Evolutionary conservation across 1,284 basidiomycete genomes (phyloP), one percentile per base, ranked within the genome.

Genomic region (Athelia sp.): DNA sequence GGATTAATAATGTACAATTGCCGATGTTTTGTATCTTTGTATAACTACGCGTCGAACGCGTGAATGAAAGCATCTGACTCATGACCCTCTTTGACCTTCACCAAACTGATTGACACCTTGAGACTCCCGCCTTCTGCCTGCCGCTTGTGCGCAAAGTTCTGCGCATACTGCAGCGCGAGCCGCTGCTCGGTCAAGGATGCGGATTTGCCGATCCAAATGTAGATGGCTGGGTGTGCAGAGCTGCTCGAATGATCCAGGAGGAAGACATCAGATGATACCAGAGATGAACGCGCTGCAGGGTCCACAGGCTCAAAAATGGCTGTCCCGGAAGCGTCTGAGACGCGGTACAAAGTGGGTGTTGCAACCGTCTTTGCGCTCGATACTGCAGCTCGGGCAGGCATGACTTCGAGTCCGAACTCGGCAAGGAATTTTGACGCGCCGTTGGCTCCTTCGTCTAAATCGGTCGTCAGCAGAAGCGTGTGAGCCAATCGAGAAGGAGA

Each of bases 201-300:
- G 9, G 67, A 58, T 10, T 63, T 68, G 4, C 82, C 81, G 21
- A 84, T 66, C 82, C 82, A 84, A 14, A 79, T 68, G 55, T 79
- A 83, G 24, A 83, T 61, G 2, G 71, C 70, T 9, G 75, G 73
- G 44, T 65, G 62, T 2, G 54, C 52, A 9, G 59, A 44, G 46
- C 63, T 62, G 47, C 60, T 58, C 10, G 69, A 62, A 50, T 64
- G 54, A 53, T 82, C 77, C 32, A 81, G 56, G 19, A 81, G 58
- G 61, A 76, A 80, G 6, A 71, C 71, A 51, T 78, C 78, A 6
- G 66, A 58, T 3, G 79, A 71, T 14, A 66, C 66, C 6, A 82
- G 67, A 3, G 71, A 67, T 1, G 60, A 58, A 18, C 55, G 53
- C 8, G 65, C 53, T 1, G 63, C 54, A 1, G 67, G 59, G 4